Evolutionary conservation across 2,329 filamentous ascomycete species (phyloP), one percentile per base, ranked within the genome.

Genomic region (Bipolaris gigantea): DNA sequence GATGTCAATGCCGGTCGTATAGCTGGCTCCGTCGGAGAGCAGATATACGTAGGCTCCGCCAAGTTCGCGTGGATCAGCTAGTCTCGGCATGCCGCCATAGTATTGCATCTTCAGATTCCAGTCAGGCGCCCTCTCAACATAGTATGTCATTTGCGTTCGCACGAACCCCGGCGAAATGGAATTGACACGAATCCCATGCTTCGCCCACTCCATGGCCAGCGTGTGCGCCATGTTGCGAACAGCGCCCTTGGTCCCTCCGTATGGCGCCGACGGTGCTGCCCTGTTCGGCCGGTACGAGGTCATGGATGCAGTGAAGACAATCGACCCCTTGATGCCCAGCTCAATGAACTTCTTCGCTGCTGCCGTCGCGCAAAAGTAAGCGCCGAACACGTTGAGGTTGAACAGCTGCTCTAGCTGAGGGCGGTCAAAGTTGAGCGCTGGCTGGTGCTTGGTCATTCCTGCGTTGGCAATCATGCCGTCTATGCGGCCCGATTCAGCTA

Each of bases 111-210:
- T 80, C 55, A 78, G 66, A 43, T 80, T 76, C 78, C 79, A 82
- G 55, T 82, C 80, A 0, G 76, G 73, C 45, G 78, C 75, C 45
- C 75, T 73, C 18, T 79, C 77, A 4, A 82, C 76, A 64, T 76
- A 81, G 62, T 81, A 80, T 2, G 77, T 80, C 77, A 80, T 80
- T 67, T 60, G 74, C 44, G 89, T 94, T 79, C 92, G 89, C 86
- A 93, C 92, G 80, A 93, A 93, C 27, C 89, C 89, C 18, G 90
- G 89, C 6, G 86, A 90, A 76, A 93, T 91, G 75, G 85, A 88
- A 82, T 94, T 94, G 68, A 92, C 89, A 34, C 89, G 87, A 70
- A 93, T 91, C 65, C 83, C 81, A 76, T 90, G 83, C 77, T 89
- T 88, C 67, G 89, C 88, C 89, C 90, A 93, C 77, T 94, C 90